These are phyloP conservation scores for Madurella mycetomatis DNA, from an alignment of 2,329 filamentous ascomycete species.

Conservation along the genomic window DNA sequence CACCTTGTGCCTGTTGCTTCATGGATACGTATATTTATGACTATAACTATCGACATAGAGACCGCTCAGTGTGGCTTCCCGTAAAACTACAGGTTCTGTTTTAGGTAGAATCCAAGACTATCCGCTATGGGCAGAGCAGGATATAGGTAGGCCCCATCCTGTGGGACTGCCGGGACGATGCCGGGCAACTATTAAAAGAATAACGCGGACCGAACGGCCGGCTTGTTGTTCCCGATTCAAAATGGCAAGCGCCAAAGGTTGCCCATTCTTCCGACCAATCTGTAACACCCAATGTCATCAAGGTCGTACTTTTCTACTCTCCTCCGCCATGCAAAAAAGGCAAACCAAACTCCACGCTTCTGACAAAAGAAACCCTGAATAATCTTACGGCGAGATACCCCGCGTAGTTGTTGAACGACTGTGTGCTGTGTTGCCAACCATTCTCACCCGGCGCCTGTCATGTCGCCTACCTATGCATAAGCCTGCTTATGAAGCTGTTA, in stretches of 20 bases:
- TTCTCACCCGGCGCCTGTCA: not conserved
- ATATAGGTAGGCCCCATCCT: not conserved
- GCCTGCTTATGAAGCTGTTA: slow-evolving; percentile 11
- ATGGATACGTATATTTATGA: no score
- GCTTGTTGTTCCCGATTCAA: not conserved
- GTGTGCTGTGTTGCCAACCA: not conserved
- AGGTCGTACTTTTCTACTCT: not conserved
- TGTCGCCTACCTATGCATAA: slow-evolving; percentile 11
- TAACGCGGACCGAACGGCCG: not conserved
- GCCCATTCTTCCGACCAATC: not conserved
- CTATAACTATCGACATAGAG: no score
- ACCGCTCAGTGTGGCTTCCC: no score
- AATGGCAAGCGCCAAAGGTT: not conserved
- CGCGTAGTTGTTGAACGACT: not conserved
- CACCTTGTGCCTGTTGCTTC: no score
- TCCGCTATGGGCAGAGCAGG: not conserved
- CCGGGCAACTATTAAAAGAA: not conserved
- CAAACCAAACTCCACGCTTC: not conserved
- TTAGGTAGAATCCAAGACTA: not conserved
- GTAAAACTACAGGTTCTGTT: not conserved
- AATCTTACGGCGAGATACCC: not conserved
- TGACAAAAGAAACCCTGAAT: not conserved
- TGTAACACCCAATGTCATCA: not conserved
- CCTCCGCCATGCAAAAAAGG: not conserved
- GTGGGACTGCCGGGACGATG: not conserved